Evolutionary conservation across 1,284 basidiomycete species (phyloP).

Genomic region (Cutaneotrichosporon daszewskae): DNA sequence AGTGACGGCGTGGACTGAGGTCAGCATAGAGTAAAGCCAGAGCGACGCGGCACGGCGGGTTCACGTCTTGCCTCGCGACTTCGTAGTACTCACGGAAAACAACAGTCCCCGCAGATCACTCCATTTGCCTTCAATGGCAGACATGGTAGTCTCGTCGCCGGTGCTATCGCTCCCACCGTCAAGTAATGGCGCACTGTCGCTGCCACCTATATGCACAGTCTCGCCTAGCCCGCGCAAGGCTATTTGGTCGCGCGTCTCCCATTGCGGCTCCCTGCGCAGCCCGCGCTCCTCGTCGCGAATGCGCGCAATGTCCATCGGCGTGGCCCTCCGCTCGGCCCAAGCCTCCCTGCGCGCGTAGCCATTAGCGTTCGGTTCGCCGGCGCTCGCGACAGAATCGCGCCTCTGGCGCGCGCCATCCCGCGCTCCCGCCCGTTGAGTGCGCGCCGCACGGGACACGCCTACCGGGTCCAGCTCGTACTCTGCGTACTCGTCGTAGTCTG

Average conservation of each 20-base stretch:
- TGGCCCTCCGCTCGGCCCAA: too few species aligned
- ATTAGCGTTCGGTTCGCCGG: neutral
- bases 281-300: too few species aligned
- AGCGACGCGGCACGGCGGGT: too few species aligned
- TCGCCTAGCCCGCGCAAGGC: too few species aligned
- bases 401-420: neutral
- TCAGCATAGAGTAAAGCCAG: slow-evolving; percentile 1
- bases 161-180: too few species aligned
- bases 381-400: neutral
- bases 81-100: slow-evolving; percentile 31
- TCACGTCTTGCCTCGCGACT: too few species aligned
- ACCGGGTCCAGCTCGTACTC: slow-evolving; percentile 19
- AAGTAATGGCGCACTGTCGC: too few species aligned
- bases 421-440: neutral
- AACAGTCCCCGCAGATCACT: slow-evolving; percentile 31
- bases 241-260: too few species aligned
- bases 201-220: too few species aligned
- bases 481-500: slow-evolving; percentile 13
- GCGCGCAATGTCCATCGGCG: too few species aligned
- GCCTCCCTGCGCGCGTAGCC: neutral
- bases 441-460: neutral
- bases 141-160: slow-evolving; percentile 13
- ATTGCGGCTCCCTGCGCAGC: too few species aligned
- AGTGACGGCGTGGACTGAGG: slow-evolving; percentile 49
- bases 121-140: slow-evolving; percentile 15